Conservation (phyloP, 202 grass and related monocot species). For the Elaeis oleifera region DNA sequence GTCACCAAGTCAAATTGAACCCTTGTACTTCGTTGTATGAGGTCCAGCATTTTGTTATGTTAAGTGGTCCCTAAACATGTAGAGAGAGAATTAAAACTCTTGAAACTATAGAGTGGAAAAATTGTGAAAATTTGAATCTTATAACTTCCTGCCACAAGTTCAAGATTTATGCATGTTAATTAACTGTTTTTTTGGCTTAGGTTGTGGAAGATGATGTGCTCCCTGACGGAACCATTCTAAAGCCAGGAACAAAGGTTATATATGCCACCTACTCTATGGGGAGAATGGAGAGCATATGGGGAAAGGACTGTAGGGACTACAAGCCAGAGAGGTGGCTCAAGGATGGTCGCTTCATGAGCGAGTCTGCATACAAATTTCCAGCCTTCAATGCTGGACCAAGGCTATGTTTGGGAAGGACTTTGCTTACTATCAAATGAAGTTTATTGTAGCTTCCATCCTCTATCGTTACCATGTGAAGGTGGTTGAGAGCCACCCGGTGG, state of each 20-base stretch:
- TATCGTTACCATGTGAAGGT: background rate
- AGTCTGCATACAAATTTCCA: slow-evolving; percentile 9
- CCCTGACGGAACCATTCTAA: background rate
- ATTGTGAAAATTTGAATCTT: no score
- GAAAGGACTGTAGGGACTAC: slow-evolving; percentile 7
- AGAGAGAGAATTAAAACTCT: no score
- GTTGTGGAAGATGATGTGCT: background rate
- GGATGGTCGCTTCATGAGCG: slow-evolving; percentile 8
- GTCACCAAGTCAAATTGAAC: no score
- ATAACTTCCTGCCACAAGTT: no score
- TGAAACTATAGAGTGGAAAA: no score
- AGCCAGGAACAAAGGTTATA: slow-evolving; percentile 4
- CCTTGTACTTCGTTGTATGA: no score
- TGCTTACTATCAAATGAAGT: slow-evolving; percentile 9
- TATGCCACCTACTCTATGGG: slow-evolving; percentile 1
- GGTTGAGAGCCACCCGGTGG: background rate
- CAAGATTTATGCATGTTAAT: no score
- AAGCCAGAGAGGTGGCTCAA: slow-evolving; percentile 6
- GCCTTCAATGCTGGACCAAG: slow-evolving; percentile 9
- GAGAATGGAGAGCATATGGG: slow-evolving; percentile 7
- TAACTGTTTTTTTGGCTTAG: background rate
- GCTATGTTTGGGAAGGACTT: slow-evolving; percentile 5
- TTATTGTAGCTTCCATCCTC: slow-evolving; percentile 2
- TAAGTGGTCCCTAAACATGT: no score
- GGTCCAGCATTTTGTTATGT: no score